Conservation (phyloP, 108 stramenopile species). For the Skeletonema costatum region DNA sequence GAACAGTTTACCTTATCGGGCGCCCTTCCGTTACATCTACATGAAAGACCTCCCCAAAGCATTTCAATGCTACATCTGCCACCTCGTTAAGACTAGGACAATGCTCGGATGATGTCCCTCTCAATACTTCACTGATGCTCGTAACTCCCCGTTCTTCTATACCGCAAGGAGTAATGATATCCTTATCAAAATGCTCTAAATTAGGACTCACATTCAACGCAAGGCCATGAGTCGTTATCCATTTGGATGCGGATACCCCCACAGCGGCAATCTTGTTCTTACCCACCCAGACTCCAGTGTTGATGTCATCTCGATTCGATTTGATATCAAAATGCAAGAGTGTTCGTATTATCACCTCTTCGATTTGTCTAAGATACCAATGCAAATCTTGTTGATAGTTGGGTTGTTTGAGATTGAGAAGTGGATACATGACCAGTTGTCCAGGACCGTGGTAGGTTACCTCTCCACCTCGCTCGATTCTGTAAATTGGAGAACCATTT, state of each 20-base stretch:
- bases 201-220: constrained; percentile 94
- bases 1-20: constrained; percentile 2
- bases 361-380: constrained; percentile 92
- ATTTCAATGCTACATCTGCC: constrained; percentile 21
- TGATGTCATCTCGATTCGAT: constrained; percentile 60
- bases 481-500: constrained; percentile 77
- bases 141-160: constrained; percentile 85
- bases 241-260: constrained; percentile 88
- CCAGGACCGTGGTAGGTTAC: constrained; percentile 98
- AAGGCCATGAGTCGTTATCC: constrained; percentile 98
- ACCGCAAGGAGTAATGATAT: constrained; percentile 77
- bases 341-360: constrained; percentile 89
- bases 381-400: constrained; percentile 88
- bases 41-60: constrained; percentile 42
- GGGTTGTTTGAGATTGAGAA: constrained; percentile 77
- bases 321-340: constrained; percentile 65
- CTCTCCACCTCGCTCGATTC: constrained; percentile 97
- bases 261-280: constrained; percentile 91
- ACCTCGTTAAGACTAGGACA: constrained; percentile 26
- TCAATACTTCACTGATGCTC: constrained; percentile 62
- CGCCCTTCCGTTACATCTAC: constrained; percentile 14
- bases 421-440: constrained; percentile 95
- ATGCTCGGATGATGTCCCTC: constrained; percentile 19
- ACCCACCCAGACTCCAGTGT: constrained; percentile 87
- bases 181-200: constrained; percentile 77